These are phyloP conservation scores for Fraxinus sp. DNA, from an alignment of 305 asterid species.

Conservation along the genomic window DNA sequence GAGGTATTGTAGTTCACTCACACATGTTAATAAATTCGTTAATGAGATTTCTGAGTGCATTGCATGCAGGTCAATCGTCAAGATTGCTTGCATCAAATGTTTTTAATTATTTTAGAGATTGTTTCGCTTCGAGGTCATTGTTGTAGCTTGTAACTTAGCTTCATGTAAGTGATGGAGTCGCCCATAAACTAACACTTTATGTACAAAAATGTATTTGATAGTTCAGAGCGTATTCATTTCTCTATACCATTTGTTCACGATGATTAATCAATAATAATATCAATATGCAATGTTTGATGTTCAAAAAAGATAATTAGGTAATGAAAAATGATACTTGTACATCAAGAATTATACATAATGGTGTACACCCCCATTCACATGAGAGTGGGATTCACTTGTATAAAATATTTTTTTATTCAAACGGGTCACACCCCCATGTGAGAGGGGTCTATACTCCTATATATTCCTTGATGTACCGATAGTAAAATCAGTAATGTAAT, in stretches of 20 bases:
- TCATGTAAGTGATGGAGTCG: background rate
- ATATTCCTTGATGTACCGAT: too few species aligned
- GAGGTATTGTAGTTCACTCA: background rate
- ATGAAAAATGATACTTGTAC: too few species aligned
- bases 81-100: background rate
- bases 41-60: background rate
- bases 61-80: background rate
- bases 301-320: too few species aligned
- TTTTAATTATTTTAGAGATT: background rate
- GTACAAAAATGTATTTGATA: background rate
- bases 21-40: background rate
- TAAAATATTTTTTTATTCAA: too few species aligned
- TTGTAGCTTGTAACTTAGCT: background rate
- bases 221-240: background rate
- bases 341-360: too few species aligned
- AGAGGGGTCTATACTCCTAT: too few species aligned
- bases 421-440: too few species aligned
- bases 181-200: background rate
- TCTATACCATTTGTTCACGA: background rate
- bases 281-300: too few species aligned
- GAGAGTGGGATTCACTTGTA: too few species aligned
- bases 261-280: background rate
- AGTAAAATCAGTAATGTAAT: too few species aligned
- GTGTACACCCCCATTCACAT: too few species aligned
- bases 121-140: background rate